A percentile compares a stretch with the other conserved stretches of the same genome.
Evolutionary conservation across 768 basidiomycete species (phyloP).

Genomic region (Mycena latifolia): DNA sequence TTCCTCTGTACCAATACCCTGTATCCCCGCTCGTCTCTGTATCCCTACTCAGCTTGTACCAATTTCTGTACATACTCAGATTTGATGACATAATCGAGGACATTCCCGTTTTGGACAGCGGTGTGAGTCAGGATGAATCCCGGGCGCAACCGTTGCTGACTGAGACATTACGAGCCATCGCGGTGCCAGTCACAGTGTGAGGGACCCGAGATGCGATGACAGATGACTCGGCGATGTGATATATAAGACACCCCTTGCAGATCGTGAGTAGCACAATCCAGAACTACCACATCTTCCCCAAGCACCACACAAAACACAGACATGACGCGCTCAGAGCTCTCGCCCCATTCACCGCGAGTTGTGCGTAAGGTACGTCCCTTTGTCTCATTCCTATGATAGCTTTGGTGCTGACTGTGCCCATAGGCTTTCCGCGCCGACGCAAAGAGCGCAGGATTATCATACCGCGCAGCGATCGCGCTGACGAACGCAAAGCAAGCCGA

Average conservation of each 20-base stretch:
- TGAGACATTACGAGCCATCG: background rate
- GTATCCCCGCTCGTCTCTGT: too few species aligned
- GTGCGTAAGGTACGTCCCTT: slow-evolving; percentile 26
- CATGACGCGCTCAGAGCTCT: slow-evolving; percentile 30
- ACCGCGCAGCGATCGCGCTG: slow-evolving; percentile 13
- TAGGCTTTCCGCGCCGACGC: slow-evolving; percentile 33
- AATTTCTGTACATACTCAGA: background rate
- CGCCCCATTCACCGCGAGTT: slow-evolving; percentile 21
- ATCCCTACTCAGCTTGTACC: background rate
- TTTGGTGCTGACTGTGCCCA: background rate
- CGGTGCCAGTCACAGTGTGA: background rate
- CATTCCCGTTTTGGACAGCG: background rate
- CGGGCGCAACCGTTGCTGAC: too few species aligned
- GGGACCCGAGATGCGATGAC: background rate
- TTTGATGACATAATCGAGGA: background rate
- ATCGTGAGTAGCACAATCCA: too few species aligned
- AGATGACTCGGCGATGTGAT: slow-evolving; percentile 3
- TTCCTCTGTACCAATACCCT: too few species aligned
- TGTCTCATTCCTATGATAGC: background rate
- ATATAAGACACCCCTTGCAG: background rate
- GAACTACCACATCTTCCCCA: background rate
- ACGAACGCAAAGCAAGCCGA: slow-evolving; percentile 5
- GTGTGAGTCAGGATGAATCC: slow-evolving; percentile 20
- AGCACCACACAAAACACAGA: background rate
- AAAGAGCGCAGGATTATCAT: slow-evolving; percentile 15